phyloP scores from a whole-genome alignment of 2,329 filamentous ascomycete species.

The Fonsecaea erecta region DNA sequence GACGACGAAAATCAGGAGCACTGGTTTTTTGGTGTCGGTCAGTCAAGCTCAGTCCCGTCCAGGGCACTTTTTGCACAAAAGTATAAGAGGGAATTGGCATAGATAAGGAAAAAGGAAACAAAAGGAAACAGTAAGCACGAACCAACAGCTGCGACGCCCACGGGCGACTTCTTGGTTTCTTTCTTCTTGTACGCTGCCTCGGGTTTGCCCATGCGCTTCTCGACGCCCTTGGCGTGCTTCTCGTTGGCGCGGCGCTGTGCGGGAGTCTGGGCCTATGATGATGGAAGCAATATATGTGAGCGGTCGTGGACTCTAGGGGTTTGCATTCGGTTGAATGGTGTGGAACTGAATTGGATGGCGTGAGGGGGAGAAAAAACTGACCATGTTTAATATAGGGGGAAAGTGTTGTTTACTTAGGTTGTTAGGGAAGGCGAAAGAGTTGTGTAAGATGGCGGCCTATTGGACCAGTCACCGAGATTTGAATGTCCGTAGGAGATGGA shows the following conservation, averaged over 20 bases:
- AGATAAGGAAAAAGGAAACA: slow-evolving; percentile 1
- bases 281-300: background rate
- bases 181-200: slow-evolving; percentile 52
- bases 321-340: no score
- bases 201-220: slow-evolving; percentile 63
- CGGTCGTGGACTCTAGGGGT: background rate
- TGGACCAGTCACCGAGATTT: no score
- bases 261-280: slow-evolving; percentile 59
- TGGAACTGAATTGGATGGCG: background rate
- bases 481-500: no score
- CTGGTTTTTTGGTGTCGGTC: slow-evolving; percentile 44
- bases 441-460: no score
- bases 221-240: slow-evolving; percentile 63
- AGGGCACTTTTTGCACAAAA: no score
- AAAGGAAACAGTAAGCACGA: slow-evolving; percentile 32
- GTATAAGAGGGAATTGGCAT: background rate
- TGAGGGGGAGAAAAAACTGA: background rate
- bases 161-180: slow-evolving; percentile 58
- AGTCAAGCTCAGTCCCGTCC: no score
- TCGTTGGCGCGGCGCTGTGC: slow-evolving; percentile 69
- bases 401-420: background rate
- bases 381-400: background rate
- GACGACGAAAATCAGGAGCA: slow-evolving; percentile 66
- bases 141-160: slow-evolving; percentile 65
- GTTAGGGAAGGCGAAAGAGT: background rate